Conservation (phyloP, 176 grass and related monocot species). For the Elymus sibiricus region DNA sequence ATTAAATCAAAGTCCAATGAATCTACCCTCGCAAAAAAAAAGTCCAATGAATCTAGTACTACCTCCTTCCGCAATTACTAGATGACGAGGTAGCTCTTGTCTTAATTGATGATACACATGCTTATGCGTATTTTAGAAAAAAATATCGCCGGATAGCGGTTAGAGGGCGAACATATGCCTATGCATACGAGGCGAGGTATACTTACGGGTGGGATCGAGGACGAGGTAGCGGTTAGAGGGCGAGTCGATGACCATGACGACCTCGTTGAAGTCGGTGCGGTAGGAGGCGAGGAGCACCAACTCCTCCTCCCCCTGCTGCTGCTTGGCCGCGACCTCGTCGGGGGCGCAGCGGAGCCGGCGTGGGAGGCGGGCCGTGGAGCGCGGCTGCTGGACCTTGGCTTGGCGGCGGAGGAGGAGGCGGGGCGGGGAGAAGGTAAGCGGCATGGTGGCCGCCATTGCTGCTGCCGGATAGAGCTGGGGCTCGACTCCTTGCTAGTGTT, state of each 20-base stretch:
- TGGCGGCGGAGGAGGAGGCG: background rate
- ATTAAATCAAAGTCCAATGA: too few species aligned
- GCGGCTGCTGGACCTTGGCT: background rate
- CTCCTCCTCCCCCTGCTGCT: constrained; percentile 17
- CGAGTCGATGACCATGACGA: constrained; percentile 73
- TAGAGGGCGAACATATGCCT: background rate
- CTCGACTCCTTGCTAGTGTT: background rate
- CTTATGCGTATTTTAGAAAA: too few species aligned
- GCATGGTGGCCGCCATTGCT: constrained; percentile 36
- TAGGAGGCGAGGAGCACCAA: constrained; percentile 44
- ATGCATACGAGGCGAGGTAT: background rate
- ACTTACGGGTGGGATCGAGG: constrained; percentile 70
- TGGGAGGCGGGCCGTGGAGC: background rate
- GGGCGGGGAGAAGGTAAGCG: constrained; percentile 27
- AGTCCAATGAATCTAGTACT: too few species aligned
- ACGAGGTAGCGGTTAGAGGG: constrained; percentile 58
- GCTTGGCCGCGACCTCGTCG: background rate
- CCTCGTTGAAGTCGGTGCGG: constrained; percentile 62
- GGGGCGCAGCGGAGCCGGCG: constrained; percentile 6
- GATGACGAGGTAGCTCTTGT: too few species aligned
- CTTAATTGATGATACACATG: too few species aligned
- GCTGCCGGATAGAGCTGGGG: constrained; percentile 11
- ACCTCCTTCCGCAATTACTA: too few species aligned
- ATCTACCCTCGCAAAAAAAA: too few species aligned
- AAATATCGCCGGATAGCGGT: too few species aligned